Evolutionary conservation across 73 alveolate genomes (phyloP).

Genomic region (Paramecium sonneborni): DNA sequence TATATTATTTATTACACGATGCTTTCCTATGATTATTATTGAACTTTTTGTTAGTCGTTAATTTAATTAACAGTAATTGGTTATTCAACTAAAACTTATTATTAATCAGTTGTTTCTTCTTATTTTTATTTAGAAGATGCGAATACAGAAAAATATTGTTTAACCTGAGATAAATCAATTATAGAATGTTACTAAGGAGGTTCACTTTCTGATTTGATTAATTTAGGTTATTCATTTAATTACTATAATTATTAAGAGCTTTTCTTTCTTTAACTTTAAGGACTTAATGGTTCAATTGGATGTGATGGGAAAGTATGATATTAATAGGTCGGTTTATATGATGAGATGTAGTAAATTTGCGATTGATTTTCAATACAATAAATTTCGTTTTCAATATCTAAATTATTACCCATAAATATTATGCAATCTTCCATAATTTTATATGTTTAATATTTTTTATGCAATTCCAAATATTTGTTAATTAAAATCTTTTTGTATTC

Average conservation of each 20-base stretch:
- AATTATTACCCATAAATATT: neutral
- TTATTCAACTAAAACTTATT: neutral
- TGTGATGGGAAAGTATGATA: neutral
- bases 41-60: neutral
- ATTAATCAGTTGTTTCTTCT: neutral
- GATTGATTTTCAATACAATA: neutral
- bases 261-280: neutral
- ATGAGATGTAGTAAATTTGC: neutral
- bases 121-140: neutral
- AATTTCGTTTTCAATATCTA: neutral
- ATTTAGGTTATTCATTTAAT: neutral
- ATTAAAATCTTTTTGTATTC: constrained; percentile 7
- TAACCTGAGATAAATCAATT: neutral
- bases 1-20: neutral
- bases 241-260: neutral
- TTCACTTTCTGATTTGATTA: neutral
- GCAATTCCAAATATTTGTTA: neutral
- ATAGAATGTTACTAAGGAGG: neutral
- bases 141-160: neutral
- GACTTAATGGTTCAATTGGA: constrained; percentile 31
- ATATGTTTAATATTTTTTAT: neutral
- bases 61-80: neutral
- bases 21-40: neutral
- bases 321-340: neutral
- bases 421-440: constrained; percentile 40